Evolutionary conservation across 202 grass and related monocot species (phyloP).

Genomic region (Dendrocalamus latiflorus): DNA sequence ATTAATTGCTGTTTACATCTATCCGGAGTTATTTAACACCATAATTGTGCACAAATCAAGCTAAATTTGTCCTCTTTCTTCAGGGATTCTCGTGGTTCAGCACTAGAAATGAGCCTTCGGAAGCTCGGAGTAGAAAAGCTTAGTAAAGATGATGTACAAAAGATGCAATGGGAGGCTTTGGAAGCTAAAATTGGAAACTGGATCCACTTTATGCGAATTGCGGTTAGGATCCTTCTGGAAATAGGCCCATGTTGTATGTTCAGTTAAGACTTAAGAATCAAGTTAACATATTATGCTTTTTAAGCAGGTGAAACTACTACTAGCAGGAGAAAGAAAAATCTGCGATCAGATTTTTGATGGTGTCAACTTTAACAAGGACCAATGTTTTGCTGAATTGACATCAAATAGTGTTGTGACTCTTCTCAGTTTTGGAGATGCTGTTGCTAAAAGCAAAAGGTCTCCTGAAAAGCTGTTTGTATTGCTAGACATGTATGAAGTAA

Average conservation of each 20-base stretch:
- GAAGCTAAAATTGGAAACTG: conserved; percentile 89
- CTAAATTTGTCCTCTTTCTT: conserved; percentile 5
- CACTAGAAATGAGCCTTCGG: conserved; percentile 67
- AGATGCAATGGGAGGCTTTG: conserved; percentile 85
- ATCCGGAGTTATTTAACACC: not conserved
- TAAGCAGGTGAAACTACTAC: conserved; percentile 46
- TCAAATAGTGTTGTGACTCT: conserved; percentile 32
- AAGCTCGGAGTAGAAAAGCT: conserved; percentile 80
- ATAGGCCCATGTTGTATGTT: not conserved
- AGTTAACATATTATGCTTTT: conserved; percentile 23
- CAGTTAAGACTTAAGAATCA: conserved; percentile 13
- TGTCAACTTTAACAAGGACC: conserved; percentile 31
- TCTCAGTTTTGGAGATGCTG: conserved; percentile 51
- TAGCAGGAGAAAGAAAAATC: conserved; percentile 45
- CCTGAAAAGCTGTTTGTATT: conserved; percentile 57
- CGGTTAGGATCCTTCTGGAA: conserved; percentile 43
- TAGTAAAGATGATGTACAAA: conserved; percentile 92
- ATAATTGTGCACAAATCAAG: not conserved
- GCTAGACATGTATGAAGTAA: conserved; percentile 60
- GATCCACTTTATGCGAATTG: conserved; percentile 89
- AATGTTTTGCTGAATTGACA: conserved; percentile 25
- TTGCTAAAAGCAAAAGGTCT: conserved; percentile 52
- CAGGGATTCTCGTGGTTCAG: conserved; percentile 66
- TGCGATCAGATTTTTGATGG: conserved; percentile 48
- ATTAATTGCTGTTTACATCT: not conserved